Conservation (phyloP, 108 stramenopile species). For the Asterionellopsis glacialis region DNA sequence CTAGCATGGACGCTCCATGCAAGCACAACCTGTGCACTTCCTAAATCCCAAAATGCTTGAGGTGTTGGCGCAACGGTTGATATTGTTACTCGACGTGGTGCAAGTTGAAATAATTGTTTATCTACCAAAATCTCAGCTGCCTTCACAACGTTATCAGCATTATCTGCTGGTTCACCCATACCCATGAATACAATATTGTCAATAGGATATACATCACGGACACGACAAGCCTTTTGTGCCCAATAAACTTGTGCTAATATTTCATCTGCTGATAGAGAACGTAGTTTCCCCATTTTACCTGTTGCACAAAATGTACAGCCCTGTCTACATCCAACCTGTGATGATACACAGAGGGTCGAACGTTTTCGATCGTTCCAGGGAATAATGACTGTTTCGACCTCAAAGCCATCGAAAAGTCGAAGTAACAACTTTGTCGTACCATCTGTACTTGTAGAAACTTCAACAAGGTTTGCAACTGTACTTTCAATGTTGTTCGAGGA, state of each 20-base stretch:
- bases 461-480: constrained; percentile 13
- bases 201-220: constrained; percentile 31
- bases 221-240: constrained; percentile 50
- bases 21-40: constrained; percentile 37
- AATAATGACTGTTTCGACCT: constrained; percentile 59
- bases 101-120: constrained; percentile 38
- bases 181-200: constrained; percentile 86
- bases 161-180: constrained; percentile 83
- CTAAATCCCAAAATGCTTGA: constrained; percentile 33
- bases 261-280: constrained; percentile 60
- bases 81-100: constrained; percentile 61
- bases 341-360: constrained; percentile 70
- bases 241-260: constrained; percentile 76
- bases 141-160: constrained; percentile 38
- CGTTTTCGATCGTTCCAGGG: constrained; percentile 47
- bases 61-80: constrained; percentile 83
- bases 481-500: constrained; percentile 12
- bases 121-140: constrained; percentile 52
- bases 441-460: constrained; percentile 30
- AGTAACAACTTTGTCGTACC: constrained; percentile 64
- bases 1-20: constrained; percentile 82
- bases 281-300: constrained; percentile 74
- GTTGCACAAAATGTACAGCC: constrained; percentile 89
- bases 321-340: constrained; percentile 86
- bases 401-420: constrained; percentile 26